Base-by-base conservation (phyloP, 2,329 filamentous ascomycete species). In the Fusarium goolgardi region DNA sequence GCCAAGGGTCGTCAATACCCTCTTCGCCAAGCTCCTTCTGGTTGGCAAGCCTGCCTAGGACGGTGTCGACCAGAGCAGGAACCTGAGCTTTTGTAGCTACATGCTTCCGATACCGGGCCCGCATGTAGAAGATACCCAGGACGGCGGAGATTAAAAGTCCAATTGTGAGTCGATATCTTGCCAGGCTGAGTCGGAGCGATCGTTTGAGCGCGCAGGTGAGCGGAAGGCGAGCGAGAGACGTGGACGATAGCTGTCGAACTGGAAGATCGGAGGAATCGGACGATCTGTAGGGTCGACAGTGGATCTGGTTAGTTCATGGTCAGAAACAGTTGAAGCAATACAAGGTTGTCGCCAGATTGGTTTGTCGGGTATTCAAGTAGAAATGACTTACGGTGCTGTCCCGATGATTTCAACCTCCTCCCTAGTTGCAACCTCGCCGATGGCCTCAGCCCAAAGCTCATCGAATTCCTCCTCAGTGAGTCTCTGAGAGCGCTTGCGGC, bases 391-490 rank as follows among this genome's bases (percentile, higher is more conserved):
- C 88, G 82, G 75, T 46, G 81, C 79, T 35, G 74, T 75, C 41
- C 76, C 73, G 41, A 85, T 81, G 31, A 78, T 70, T 69, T 87
- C 79, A 29, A 91, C 82, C 75, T 91, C 88, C 9, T 90, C 88
- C 64, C 87, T 81, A 2, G 81, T 79, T 65, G 86, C 85, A 53
- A 94, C 87, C 72, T 94, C 92, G 20, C 89, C 90, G 58, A 94
- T 86, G 4, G 92, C 92, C 65, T 87, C 87, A 29, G 83, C 82
- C 88, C 92, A 96, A 10, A 99, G 86, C 59, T 97, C 93, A 71
- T 98, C 93, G 75, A 99, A 97, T 76, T 98, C 95, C 41, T 91
- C 86, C 74, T 94, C 90, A 68, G 86, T 92, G 87, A 97, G 92
- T 67, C 90, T 90, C 81, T 92, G 95, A 77, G 89, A 91, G 67